Evolutionary conservation across 2,329 filamentous ascomycete genomes (phyloP), one percentile per base, ranked within the genome.

Genomic region (Paecilomyces variotii): DNA sequence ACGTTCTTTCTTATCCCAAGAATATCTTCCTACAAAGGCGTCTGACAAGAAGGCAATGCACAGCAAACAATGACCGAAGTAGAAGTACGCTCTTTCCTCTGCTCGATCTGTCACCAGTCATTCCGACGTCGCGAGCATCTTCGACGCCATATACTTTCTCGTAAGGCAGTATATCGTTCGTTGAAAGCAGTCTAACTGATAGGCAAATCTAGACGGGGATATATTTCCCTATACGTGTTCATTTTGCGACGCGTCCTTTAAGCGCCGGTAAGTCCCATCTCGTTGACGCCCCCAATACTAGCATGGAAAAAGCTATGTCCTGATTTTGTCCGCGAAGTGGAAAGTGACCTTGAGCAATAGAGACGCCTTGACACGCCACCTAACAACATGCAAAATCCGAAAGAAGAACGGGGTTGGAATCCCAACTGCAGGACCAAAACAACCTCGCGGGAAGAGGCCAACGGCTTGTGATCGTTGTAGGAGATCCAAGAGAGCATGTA

Each of bases 1-100:
- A 45, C 14, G 2, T 45, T 19, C 35, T 7, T 14, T 6, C 14
- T 34, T 34, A 2, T 19, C 14, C 0, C 4, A 45, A 7, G 12
- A 2, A n/a, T 45, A 3, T 45, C 14, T 6, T 45, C 7, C 12
- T 19, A n/a, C 6, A 1, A 45, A 45, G 32, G 32, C 12, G 12
- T n/a, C 35, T 6, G 6, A 45, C n/a, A 19, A 6, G 14, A 45
- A 45, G 35, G n/a, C 4, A 7, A 4, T 39, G 5, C 11, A 4
- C 35, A 39, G 5, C 11, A 19, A n/a, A 39, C 35, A n/a, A 45
- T 45, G 35, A 19, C 35, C 2, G 35, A 45, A 45, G 35, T 6
- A 7, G 14, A 14, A n/a, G 14, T 19, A 19, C 14, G n/a, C 68
- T 52, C n/a, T 14, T 25, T n/a, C 9, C 49, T 28, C n/a, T 32